Base-by-base conservation (phyloP, 805 yeast genomes). In the Saccharomyces jurei region DNA sequence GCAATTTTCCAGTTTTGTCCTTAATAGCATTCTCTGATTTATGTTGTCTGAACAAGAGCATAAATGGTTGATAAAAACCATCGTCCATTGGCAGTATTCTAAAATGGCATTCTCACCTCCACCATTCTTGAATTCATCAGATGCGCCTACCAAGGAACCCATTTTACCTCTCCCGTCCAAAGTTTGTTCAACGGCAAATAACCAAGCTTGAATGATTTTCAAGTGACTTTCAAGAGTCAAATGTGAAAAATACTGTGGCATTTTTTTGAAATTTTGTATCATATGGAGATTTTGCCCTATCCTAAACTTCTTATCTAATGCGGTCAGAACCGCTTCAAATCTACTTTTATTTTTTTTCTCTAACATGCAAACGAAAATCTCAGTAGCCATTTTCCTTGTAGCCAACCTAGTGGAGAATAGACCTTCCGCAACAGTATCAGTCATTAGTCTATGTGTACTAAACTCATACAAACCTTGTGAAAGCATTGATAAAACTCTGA, bases 111-210 rank as follows among this genome's bases (percentile, higher is more conserved):
- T 77, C 31, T 78, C 74, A 13, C 77, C 77, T 27, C 71, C 71
- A 3, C 64, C 53, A 4, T 67, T 62, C 55, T 82, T 83, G 52
- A 82, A 78, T 60, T 92, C 97, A 9, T 86, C 94, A 55, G 89
- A 84, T 0, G 97, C 96, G 1, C 97, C 97, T 8, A 92, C 98
- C 63, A 86, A 70, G 0, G 97, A 88, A 10, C 97, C 96, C 79
- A 87, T 77, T 62, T 83, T 86, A 6, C 98, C 98, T 61, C 91
- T 79, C 2, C 97, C 97, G 54, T 83, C 89, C 48, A 89, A 63
- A 0, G 91, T 84, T 50, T 78, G 80, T 51, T 79, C 84, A 2
- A 89, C 84, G 11, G 82, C 72, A 50, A 74, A 71, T 48, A 89
- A 64, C 96, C 96, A 89, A 41, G 84, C 77, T 57, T 83, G 87